Conservation (phyloP, 2,329 filamentous ascomycete species). For the Hymenoscyphus infarciens region DNA sequence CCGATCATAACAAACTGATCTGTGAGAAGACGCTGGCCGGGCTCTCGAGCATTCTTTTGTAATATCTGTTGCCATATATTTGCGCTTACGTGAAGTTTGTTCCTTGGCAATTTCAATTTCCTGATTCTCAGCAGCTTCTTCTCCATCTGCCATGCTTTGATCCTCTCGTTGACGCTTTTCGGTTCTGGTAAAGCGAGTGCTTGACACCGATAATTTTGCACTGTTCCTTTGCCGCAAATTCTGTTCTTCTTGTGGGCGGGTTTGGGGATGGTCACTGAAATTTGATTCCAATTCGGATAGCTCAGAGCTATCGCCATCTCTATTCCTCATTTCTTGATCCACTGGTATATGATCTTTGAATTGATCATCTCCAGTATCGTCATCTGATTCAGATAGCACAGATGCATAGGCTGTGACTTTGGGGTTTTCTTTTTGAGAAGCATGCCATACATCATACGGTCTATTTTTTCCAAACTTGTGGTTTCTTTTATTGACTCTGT, state of each 20-base stretch:
- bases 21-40: neutral
- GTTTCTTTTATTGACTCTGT: neutral
- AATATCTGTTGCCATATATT: neutral
- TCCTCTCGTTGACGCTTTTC: neutral
- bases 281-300: neutral
- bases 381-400: neutral
- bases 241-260: neutral
- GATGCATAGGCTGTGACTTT: neutral
- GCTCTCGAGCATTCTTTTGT: neutral
- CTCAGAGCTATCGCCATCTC: neutral
- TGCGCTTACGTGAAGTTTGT: neutral
- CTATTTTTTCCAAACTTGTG: neutral
- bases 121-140: neutral
- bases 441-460: neutral
- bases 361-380: neutral
- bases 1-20: neutral
- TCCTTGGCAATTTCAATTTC: neutral
- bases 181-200: neutral
- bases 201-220: neutral
- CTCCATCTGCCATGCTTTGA: neutral
- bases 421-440: neutral
- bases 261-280: neutral
- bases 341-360: neutral
- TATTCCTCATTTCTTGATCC: neutral
- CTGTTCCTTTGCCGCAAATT: neutral